These are phyloP conservation scores for Ceratobasidium sp. DNA, from an alignment of 1,284 basidiomycete species.

Conservation along the genomic window DNA sequence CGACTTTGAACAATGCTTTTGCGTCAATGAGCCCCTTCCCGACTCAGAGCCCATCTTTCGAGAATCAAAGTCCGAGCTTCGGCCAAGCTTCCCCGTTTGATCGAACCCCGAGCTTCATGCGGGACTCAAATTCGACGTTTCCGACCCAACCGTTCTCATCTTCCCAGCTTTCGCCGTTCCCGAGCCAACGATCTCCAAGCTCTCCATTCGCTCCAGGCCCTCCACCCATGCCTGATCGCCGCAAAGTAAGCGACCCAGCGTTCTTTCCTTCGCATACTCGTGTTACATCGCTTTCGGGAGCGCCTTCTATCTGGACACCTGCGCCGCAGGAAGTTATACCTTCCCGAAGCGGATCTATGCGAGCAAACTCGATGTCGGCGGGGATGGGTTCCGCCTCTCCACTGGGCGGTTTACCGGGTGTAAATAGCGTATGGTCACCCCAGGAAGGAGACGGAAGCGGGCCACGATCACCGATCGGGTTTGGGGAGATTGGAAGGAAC, in stretches of 20 bases:
- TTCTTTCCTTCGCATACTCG: conserved; percentile 29
- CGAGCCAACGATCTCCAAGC: conserved; percentile 16
- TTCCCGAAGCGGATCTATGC: conserved; percentile 28
- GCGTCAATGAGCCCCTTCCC: conserved; percentile 12
- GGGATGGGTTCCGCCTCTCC: not conserved
- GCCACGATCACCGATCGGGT: not conserved
- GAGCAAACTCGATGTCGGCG: conserved; percentile 31
- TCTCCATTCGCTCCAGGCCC: not conserved
- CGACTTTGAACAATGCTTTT: not conserved
- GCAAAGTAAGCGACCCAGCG: conserved; percentile 17
- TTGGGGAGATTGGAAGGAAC: conserved; percentile 16
- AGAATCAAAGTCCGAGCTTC: not conserved
- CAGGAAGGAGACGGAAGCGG: conserved; percentile 4
- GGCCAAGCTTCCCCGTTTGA: not conserved
- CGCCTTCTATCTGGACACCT: conserved; percentile 32
- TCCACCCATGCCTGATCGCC: not conserved
- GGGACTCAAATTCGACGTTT: not conserved
- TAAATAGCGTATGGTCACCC: conserved; percentile 5
- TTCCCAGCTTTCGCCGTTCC: conserved; percentile 8
- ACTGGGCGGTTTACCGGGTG: not conserved
- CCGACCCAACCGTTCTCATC: not conserved
- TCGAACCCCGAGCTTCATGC: conserved; percentile 3
- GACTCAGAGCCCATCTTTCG: not conserved
- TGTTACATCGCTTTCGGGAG: conserved; percentile 24
- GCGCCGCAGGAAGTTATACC: conserved; percentile 27